Evolutionary conservation across 2,329 filamentous ascomycete genomes (phyloP), one percentile per base, ranked within the genome.

Genomic region (Amauroascus verrucosus): DNA sequence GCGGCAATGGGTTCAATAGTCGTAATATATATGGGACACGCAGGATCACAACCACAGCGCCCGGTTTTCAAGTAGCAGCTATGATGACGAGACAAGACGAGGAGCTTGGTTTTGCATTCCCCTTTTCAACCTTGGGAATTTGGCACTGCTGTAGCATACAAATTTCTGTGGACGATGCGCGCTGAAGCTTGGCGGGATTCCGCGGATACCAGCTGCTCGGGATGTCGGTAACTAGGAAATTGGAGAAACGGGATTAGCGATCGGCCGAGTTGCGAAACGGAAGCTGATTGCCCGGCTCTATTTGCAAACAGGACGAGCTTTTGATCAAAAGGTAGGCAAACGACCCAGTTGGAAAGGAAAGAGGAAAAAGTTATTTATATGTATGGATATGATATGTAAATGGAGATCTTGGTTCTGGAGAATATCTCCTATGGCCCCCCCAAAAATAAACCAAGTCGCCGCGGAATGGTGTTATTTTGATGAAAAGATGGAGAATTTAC

Each of bases 261-360:
- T 49, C 47, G 47, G 47, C 47, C 47, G 47, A 49, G 46, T 48
- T 48, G 32, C 46, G 13, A 24, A 16, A n/a, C 32, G 9, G 18
- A 35, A 28, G 18, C 46, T 43, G 20, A 24, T 47, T 32, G 13
- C 24, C 43, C 30, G 16, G 22, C 24, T 28, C 43, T 45, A 24
- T 9, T 13, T 5, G 3, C 5, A 43, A 43, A 30, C 22, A 22
- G 8, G 16, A 8, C 6, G 18, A 24, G 20, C n/a, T n/a, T n/a
- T n/a, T n/a, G n/a, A n/a, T n/a, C n/a, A n/a, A n/a, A n/a, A n/a
- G n/a, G n/a, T n/a, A n/a, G n/a, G n/a, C n/a, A n/a, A n/a, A n/a
- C n/a, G n/a, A n/a, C n/a, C n/a, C n/a, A n/a, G n/a, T n/a, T n/a
- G n/a, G n/a, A n/a, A n/a, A n/a, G n/a, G n/a, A n/a, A n/a, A n/a